Evolutionary conservation across 495 filamentous ascomycete genomes (phyloP).

Genomic region (Xylaria curta): DNA sequence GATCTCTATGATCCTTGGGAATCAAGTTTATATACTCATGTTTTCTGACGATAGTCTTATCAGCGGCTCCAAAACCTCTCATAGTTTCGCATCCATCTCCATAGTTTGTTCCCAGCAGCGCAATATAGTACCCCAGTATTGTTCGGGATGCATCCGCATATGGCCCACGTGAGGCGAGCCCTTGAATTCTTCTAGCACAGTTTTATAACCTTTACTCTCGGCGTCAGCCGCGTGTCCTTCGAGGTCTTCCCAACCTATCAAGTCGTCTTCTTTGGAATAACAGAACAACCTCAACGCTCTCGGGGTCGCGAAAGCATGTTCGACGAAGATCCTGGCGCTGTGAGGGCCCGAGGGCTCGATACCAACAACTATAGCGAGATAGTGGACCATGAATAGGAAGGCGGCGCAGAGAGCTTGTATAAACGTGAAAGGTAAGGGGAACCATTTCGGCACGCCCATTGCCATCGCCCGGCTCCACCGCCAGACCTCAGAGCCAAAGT

Average conservation of each 20-base stretch:
- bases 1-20: background rate
- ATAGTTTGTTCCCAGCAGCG: conserved; percentile 48
- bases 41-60: background rate
- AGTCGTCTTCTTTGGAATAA: conserved; percentile 61
- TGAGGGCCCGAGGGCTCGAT: conserved; percentile 44
- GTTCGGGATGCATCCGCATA: conserved; percentile 56
- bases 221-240: conserved; percentile 57
- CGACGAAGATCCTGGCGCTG: conserved; percentile 44
- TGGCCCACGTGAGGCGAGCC: conserved; percentile 62
- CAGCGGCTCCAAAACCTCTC: background rate
- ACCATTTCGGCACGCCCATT: conserved; percentile 48
- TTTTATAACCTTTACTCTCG: conserved; percentile 48
- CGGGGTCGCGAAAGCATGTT: conserved; percentile 38
- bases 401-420: conserved; percentile 50
- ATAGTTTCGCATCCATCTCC: conserved; percentile 16
- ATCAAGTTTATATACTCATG: background rate
- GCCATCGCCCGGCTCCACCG: conserved; percentile 62
- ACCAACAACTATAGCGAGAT: conserved; percentile 41
- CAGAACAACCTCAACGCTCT: conserved; percentile 52
- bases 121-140: conserved; percentile 60
- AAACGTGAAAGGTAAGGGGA: conserved; percentile 53
- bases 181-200: conserved; percentile 55
- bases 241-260: conserved; percentile 60
- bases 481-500: conserved; percentile 54
- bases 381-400: conserved; percentile 40